Evolutionary conservation across 257 asterid genomes (phyloP).

Genomic region (Lycium barbarum): DNA sequence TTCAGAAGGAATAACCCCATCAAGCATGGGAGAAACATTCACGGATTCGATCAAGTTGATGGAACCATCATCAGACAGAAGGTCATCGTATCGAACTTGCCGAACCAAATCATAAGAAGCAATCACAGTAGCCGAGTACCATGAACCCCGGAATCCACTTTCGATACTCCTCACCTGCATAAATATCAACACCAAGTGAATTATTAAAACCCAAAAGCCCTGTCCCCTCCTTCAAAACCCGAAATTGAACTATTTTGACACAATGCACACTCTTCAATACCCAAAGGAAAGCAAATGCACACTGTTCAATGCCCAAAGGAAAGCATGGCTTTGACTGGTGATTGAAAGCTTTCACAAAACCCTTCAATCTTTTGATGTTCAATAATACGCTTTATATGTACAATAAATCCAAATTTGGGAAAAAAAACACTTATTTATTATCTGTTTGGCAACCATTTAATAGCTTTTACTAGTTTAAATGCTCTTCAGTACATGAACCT

Average conservation of each 20-base stretch:
- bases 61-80: slow-evolving; percentile 57
- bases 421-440: background rate
- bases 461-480: background rate
- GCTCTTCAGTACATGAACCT: background rate
- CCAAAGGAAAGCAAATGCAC: background rate
- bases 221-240: background rate
- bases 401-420: background rate
- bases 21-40: slow-evolving; percentile 50
- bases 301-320: background rate
- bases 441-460: background rate
- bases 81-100: slow-evolving; percentile 56
- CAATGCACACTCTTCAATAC: too few species aligned
- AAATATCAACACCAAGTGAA: background rate
- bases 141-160: slow-evolving; percentile 69
- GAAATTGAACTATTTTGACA: background rate
- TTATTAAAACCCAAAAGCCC: background rate
- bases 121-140: slow-evolving; percentile 58
- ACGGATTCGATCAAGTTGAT: slow-evolving; percentile 52
- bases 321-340: background rate
- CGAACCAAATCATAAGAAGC: slow-evolving; percentile 41
- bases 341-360: background rate
- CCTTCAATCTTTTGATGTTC: background rate
- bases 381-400: background rate
- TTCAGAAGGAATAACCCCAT: slow-evolving; percentile 39
- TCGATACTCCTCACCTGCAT: slow-evolving; percentile 71